Base-by-base conservation (phyloP, 495 filamentous ascomycete genomes). In the Lepraria neglecta region DNA sequence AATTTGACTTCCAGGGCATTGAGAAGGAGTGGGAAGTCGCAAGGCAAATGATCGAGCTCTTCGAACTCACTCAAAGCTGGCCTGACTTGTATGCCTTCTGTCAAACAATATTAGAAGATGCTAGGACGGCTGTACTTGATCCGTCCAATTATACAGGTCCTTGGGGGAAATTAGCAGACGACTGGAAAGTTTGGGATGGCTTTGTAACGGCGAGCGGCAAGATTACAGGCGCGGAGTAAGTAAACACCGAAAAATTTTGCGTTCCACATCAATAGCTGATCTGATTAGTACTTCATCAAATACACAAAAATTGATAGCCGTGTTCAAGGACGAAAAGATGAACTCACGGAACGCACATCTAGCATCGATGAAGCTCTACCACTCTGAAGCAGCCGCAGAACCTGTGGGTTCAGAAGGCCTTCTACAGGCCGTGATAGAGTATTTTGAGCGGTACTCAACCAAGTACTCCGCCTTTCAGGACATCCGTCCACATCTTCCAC, bases 391-490 rank as follows among this genome's bases (percentile, higher is more conserved):
- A 28, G 35, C 27, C 27, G 35, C 48, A 21, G 24, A 53, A 51
- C 12, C n/a, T 21, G 24, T 33, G 10, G 50, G 14, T 30, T 43
- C 61, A 21, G 67, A 73, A 21, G 72, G 73, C 9, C 57, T 82
- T 46, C 53, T 82, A 7, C 70, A 71, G 48, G 73, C 71, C 21
- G 78, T 74, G 53, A 71, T 76, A 53, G 67, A 72, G 54, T 84
- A 84, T 65, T 80, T 82, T 59, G 71, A 79, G 46, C 70, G 63
- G 11, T 77, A 76, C 58, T 76, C 76, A 6, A 70, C 72, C 33
- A 84, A 83, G 65, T 71, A 76, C 40, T 80, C 77, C 61, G 80
- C 78, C 57, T 85, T 83, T 55, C 71, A 74, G 40, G 83, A 86
- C 64, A 67, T 85, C 9, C 70, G 72, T 59, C 70, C 67, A n/a